phyloP scores from a whole-genome alignment of 345 rosid species.

The Arabidopsis suecica region DNA sequence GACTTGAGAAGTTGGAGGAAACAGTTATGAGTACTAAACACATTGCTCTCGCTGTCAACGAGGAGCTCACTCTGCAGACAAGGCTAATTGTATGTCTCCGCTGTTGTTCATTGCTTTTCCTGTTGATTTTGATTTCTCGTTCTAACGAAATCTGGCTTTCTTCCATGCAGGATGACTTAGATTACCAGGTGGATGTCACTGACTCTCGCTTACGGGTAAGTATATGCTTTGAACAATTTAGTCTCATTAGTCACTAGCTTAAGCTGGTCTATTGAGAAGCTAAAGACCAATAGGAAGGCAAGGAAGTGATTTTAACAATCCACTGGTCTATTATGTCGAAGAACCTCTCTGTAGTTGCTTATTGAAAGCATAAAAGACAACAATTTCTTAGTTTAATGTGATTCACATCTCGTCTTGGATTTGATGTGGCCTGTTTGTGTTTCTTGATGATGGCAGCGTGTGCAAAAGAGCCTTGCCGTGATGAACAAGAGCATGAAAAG shows the following conservation, averaged over 20 bases:
- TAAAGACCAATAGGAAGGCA: conserved; percentile 1
- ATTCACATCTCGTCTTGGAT: conserved; percentile 6
- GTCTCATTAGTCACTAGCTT: not conserved
- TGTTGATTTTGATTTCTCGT: not conserved
- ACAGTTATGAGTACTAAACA: conserved; percentile 89
- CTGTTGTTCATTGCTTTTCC: not conserved
- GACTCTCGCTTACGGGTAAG: conserved; percentile 89
- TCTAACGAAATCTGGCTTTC: conserved; percentile 4
- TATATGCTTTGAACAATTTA: conserved; percentile 6
- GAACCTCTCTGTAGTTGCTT: conserved; percentile 1
- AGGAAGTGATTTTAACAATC: conserved; percentile 10
- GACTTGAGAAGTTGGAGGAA: conserved; percentile 92
- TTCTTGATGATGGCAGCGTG: conserved; percentile 62
- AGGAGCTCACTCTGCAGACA: conserved; percentile 92
- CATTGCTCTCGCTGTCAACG: conserved; percentile 88
- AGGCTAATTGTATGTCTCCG: conserved; percentile 74
- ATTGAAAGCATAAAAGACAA: not conserved
- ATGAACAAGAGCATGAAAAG: conserved; percentile 93
- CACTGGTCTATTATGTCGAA: conserved; percentile 2
- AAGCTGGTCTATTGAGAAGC: not conserved
- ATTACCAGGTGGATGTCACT: conserved; percentile 84
- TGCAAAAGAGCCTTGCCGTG: conserved; percentile 86
- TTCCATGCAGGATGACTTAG: conserved; percentile 81
- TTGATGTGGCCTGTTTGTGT: conserved; percentile 29
- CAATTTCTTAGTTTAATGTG: not conserved